Percentiles rank a stretch among this genome's conserved stretches.
These are phyloP conservation scores for Termitomyces sp. DNA, from an alignment of 768 basidiomycete genomes.

Conservation along the genomic window DNA sequence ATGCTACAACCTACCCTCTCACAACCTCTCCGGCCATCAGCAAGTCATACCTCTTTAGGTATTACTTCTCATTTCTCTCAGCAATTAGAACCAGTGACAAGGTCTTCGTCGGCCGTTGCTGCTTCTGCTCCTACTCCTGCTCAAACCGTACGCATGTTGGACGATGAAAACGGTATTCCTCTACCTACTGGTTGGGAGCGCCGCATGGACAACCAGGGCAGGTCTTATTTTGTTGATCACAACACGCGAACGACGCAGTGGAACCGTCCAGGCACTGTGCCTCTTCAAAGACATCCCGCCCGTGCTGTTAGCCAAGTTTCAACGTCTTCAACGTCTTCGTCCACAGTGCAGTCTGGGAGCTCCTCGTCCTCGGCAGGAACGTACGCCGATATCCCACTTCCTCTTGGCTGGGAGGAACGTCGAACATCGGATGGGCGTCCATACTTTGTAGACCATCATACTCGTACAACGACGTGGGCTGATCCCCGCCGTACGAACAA, in stretches of 20 bases:
- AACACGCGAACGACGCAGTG: constrained; percentile 77
- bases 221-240: constrained; percentile 88
- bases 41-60: constrained; percentile 20
- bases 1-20: constrained; percentile 6
- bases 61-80: constrained; percentile 18
- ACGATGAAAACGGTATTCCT: constrained; percentile 57
- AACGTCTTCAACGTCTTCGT: constrained; percentile 8
- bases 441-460: constrained; percentile 67
- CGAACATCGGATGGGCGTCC: constrained; percentile 82
- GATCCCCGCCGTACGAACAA: constrained; percentile 69
- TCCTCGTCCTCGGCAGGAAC: constrained; percentile 24
- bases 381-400: constrained; percentile 67
- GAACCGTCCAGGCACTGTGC: constrained; percentile 44
- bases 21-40: constrained; percentile 19
- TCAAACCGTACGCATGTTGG: constrained; percentile 26
- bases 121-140: constrained; percentile 6
- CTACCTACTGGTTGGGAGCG: constrained; percentile 84
- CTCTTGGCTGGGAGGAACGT: constrained; percentile 90
- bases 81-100: constrained; percentile 10
- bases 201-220: constrained; percentile 62
- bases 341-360: constrained; percentile 11
- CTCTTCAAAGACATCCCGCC: constrained; percentile 21
- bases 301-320: constrained; percentile 14
- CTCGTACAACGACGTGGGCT: constrained; percentile 86
- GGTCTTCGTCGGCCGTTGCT: constrained; percentile 9